These are phyloP conservation scores for Eucalyptus tenuipes DNA, from an alignment of 345 rosid genomes.

Conservation along the genomic window DNA sequence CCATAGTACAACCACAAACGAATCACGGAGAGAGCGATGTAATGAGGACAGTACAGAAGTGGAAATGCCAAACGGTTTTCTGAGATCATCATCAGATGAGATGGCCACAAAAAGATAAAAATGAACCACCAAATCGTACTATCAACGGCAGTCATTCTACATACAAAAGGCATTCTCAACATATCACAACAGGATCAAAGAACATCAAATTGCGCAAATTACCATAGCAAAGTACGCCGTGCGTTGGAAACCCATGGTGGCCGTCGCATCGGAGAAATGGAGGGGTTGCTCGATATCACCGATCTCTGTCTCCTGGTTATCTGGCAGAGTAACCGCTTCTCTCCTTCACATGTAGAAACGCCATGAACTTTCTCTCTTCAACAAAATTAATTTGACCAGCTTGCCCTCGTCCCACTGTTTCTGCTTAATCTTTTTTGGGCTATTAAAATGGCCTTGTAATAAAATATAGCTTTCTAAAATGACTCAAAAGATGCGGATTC, in stretches of 20 bases:
- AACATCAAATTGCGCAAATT: not conserved
- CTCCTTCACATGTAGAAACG: conserved; percentile 32
- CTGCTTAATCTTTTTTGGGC: not conserved
- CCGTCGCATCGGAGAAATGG: conserved; percentile 17
- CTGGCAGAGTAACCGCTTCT: conserved; percentile 68
- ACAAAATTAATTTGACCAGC: not conserved
- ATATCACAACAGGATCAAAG: not conserved
- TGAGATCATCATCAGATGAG: not conserved
- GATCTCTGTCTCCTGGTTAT: conserved; percentile 33
- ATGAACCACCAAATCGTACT: not conserved
- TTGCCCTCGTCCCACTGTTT: not conserved
- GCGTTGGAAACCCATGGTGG: conserved; percentile 40
- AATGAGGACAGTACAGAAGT: not conserved
- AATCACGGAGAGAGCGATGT: not conserved
- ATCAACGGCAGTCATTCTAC: not conserved
- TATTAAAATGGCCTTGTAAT: not conserved
- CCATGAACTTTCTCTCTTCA: not conserved
- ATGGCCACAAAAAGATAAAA: not conserved
- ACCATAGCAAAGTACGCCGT: conserved; percentile 61
- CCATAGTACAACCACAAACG: not conserved
- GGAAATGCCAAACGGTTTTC: not conserved
- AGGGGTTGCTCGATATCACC: conserved; percentile 44
- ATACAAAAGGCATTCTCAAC: not conserved
- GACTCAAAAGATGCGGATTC: not conserved
- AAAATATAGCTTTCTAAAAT: not conserved